These are phyloP conservation scores for Lachnellula cervina DNA, from an alignment of 2,329 filamentous ascomycete species.

Conservation along the genomic window DNA sequence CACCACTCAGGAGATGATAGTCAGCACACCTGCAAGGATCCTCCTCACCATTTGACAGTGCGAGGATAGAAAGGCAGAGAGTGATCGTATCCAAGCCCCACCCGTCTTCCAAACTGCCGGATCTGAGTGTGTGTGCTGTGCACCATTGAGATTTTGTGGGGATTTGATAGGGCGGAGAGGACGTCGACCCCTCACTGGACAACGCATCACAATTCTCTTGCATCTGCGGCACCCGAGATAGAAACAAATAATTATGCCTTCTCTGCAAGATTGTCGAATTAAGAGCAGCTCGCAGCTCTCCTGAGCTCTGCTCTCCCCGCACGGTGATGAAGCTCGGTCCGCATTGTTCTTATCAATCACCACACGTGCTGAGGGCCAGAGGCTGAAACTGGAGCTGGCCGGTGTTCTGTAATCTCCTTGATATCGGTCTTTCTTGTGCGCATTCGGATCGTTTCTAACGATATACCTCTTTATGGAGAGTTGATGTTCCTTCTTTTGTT, in stretches of 20 bases:
- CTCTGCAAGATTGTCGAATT: neutral
- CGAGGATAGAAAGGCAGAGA: neutral
- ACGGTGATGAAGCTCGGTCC: neutral
- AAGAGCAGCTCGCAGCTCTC: neutral
- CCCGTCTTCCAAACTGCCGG: neutral
- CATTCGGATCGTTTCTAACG: neutral
- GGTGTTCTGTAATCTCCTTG: neutral
- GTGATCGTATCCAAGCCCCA: neutral
- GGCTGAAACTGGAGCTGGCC: neutral
- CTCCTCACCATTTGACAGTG: neutral
- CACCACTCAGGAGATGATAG: neutral
- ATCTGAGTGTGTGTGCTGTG: neutral
- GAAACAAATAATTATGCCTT: constrained; percentile 3
- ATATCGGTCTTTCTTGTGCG: neutral
- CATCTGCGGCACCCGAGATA: constrained; percentile 3
- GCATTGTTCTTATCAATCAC: neutral
- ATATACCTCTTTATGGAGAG: neutral
- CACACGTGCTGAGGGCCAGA: neutral
- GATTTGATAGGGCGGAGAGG: neutral
- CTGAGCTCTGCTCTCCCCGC: neutral
- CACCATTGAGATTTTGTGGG: neutral
- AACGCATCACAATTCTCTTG: neutral
- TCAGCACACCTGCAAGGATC: neutral
- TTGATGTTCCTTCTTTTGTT: neutral
- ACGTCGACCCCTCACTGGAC: neutral